Base-by-base conservation (phyloP, 352 stramenopile genomes). In the Globisporangium megalacanthum region DNA sequence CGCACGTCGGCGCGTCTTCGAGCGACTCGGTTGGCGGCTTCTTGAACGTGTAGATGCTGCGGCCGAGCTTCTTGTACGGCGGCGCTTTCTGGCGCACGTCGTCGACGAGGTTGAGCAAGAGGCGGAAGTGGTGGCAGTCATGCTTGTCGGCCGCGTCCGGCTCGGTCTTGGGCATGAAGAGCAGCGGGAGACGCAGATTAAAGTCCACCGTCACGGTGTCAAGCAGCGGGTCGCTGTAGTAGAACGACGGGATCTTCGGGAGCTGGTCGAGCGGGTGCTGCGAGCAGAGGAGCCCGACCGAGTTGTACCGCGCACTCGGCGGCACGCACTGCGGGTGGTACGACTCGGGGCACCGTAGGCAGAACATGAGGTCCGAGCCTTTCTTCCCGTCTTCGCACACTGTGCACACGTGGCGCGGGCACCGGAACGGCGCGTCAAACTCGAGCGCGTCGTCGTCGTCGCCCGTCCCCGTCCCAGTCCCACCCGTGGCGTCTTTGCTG, bases 251-350 rank as follows among this genome's bases (percentile, higher is more conserved):
- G 50, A 96, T 91, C 47, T 76, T 86, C 4, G 81, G 82, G 46
- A 98, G 78, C 54, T 79, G 73, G 4, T 84, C 82, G 20, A 73
- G 55, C 20, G 75, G 59, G 60, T 98, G 92, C 58, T 93, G 90
- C 58, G 84, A 95, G 62, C 94, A 98, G 0, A 98, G 60, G 8
- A 97, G 59, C 14, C 83, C 94, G 25, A 98, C 61, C 48, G 95
- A 93, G 64, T 98, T 97, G 61, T 97, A 98, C 14, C 83, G 79
- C 36, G 86, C 79, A 64, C 77, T 92, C 0, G 92, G 92, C 17
- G 92, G 88, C 35, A 98, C 91, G 68, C 94, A 98, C 45, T 90
- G 81, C 11, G 94, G 77, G 58, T 98, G 94, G 69, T 97, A 98
- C 33, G 89, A 62, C 63, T 87, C 89, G 3, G 92, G 91, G 58